A percentile compares a stretch with the other conserved stretches of the same genome.
Conservation (phyloP, 2,329 filamentous ascomycete species). For the Elsinoe fawcettii region DNA sequence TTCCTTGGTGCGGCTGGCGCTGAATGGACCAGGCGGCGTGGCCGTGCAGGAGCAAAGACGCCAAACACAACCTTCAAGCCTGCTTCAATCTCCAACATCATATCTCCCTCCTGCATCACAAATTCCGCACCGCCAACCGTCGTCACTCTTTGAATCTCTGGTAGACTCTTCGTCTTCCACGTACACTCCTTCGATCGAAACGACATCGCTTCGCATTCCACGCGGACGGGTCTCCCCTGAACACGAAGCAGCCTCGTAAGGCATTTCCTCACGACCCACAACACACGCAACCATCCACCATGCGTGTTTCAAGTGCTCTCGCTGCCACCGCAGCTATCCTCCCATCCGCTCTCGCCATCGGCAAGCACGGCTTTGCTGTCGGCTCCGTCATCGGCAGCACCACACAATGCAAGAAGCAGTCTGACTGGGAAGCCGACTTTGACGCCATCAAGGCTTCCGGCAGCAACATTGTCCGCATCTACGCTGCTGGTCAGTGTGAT, state of each 20-base stretch:
- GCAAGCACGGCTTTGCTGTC: slow-evolving; percentile 57
- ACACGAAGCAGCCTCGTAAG: slow-evolving; percentile 8
- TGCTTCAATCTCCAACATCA: slow-evolving; percentile 9
- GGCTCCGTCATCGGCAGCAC: slow-evolving; percentile 38
- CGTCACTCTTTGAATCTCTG: slow-evolving; percentile 14
- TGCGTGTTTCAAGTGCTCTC: slow-evolving; percentile 18
- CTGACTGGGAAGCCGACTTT: slow-evolving; percentile 60
- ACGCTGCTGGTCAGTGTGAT: slow-evolving; percentile 60
- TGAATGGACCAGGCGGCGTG: neutral
- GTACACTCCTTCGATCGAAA: neutral
- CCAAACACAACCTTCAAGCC: neutral
- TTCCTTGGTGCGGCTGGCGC: neutral
- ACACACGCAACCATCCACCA: slow-evolving; percentile 7
- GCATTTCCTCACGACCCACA: slow-evolving; percentile 2
- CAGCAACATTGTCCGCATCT: slow-evolving; percentile 55
- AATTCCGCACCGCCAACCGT: slow-evolving; percentile 11
- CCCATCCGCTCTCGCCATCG: slow-evolving; percentile 28
- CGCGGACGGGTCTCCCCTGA: neutral
- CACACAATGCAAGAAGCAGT: slow-evolving; percentile 49
- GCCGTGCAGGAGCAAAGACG: neutral
- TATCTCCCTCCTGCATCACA: slow-evolving; percentile 10
- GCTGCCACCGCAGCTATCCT: slow-evolving; percentile 24
- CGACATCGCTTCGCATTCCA: neutral
- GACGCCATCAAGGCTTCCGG: slow-evolving; percentile 48
- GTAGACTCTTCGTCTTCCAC: neutral